Conservation (phyloP, 371 early-diverging fungal genomes). For the Mucor irregularis region DNA sequence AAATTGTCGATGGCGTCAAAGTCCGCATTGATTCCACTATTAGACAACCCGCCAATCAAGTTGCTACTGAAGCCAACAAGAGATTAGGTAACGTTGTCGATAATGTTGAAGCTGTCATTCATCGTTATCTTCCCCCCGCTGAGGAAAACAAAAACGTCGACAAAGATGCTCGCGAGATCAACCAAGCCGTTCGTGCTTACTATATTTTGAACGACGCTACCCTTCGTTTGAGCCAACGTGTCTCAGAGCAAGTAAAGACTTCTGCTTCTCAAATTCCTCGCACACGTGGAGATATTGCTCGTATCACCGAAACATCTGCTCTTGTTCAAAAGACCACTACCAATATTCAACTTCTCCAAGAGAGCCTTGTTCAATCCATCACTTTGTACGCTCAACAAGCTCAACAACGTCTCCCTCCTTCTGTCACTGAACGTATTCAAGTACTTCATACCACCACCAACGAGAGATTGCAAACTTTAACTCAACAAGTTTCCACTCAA, state of each 20-base stretch:
- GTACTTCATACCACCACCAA: conserved; percentile 23
- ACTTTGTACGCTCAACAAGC: conserved; percentile 35
- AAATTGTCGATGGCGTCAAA: conserved; percentile 32
- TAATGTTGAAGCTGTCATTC: conserved; percentile 49
- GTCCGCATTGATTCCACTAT: conserved; percentile 46
- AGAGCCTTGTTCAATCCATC: conserved; percentile 26
- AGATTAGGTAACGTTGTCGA: conserved; percentile 49
- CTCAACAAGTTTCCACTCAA: conserved; percentile 33
- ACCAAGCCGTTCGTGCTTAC: conserved; percentile 46
- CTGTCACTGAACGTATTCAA: conserved; percentile 27
- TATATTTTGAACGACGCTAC: conserved; percentile 33
- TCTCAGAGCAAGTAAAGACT: conserved; percentile 29
- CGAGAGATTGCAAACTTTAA: conserved; percentile 19
- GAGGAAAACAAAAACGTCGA: conserved; percentile 10
- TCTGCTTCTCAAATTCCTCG: conserved; percentile 31
- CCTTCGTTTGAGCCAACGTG: conserved; percentile 30
- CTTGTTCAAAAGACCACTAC: conserved; percentile 29
- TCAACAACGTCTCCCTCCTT: conserved; percentile 32
- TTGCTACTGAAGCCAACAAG: conserved; percentile 51
- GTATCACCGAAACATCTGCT: conserved; percentile 29
- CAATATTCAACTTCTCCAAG: conserved; percentile 40
- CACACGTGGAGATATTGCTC: conserved; percentile 35
- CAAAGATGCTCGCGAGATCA: conserved; percentile 42
- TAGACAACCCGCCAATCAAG: conserved; percentile 46
- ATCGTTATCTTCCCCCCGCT: conserved; percentile 51